A percentile compares a stretch with the other conserved stretches of the same genome.
Conservation (phyloP, 2,329 filamentous ascomycete genomes). For the Cadophora sp. region DNA sequence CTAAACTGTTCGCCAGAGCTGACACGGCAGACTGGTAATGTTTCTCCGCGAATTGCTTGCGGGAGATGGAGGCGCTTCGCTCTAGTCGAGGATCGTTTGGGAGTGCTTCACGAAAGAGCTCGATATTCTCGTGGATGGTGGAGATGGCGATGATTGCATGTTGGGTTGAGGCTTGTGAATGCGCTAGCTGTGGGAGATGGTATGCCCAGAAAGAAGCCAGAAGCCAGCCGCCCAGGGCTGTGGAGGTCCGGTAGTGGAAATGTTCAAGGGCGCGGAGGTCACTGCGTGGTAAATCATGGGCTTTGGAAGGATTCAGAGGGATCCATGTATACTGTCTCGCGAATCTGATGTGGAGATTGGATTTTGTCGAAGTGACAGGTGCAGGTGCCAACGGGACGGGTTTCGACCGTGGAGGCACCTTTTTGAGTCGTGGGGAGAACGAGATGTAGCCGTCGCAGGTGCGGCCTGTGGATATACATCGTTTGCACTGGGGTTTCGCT, state of each 20-base stretch:
- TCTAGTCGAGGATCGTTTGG: slow-evolving; percentile 21
- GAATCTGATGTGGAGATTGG: neutral
- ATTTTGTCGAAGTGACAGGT: neutral
- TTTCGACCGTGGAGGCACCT: neutral
- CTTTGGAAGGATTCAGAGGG: neutral
- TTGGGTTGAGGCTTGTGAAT: slow-evolving; percentile 53
- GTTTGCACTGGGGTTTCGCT: neutral
- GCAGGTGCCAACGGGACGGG: neutral
- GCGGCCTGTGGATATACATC: slow-evolving; percentile 1
- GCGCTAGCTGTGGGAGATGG: slow-evolving; percentile 53
- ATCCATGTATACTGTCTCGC: neutral
- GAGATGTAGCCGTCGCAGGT: neutral
- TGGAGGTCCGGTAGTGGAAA: slow-evolving; percentile 50
- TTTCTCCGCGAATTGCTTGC: slow-evolving; percentile 40
- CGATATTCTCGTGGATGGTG: slow-evolving; percentile 47
- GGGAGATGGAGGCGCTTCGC: slow-evolving; percentile 39
- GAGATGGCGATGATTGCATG: slow-evolving; percentile 59
- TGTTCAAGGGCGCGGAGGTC: slow-evolving; percentile 39
- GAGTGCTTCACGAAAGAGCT: slow-evolving; percentile 7
- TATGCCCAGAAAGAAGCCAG: slow-evolving; percentile 52
- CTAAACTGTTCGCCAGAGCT: slow-evolving; percentile 45
- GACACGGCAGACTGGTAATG: slow-evolving; percentile 58
- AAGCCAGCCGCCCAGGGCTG: slow-evolving; percentile 51
- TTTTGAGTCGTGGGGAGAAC: neutral
- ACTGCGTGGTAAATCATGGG: neutral